Evolutionary conservation across 345 rosid species (phyloP).

Genomic region (Anastatica hierochuntica): DNA sequence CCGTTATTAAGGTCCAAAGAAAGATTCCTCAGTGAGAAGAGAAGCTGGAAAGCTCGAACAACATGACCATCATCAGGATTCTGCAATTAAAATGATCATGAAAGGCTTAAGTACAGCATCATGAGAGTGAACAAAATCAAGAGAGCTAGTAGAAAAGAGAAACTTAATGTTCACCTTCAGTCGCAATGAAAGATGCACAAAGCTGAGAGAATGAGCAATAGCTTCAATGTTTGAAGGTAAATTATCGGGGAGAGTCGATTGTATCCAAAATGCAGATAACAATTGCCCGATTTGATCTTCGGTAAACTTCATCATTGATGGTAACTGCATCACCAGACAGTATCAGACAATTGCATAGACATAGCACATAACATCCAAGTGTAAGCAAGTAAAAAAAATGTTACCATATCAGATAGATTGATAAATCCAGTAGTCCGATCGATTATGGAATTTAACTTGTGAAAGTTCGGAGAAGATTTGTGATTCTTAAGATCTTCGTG

Average conservation of each 20-base stretch:
- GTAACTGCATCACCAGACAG: conserved; percentile 43
- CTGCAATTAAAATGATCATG: conserved; percentile 35
- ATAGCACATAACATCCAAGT: neutral
- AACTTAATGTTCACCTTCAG: conserved; percentile 42
- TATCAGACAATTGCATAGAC: conserved; percentile 4
- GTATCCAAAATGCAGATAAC: conserved; percentile 85
- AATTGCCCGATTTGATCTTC: conserved; percentile 89
- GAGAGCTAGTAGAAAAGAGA: neutral
- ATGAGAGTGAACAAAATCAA: neutral
- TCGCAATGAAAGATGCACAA: conserved; percentile 62
- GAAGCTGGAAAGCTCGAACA: conserved; percentile 72
- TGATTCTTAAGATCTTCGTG: conserved; percentile 43
- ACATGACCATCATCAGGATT: conserved; percentile 49
- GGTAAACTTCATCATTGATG: conserved; percentile 50
- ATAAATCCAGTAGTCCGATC: conserved; percentile 43
- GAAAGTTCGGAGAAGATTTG: conserved; percentile 57
- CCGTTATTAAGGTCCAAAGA: conserved; percentile 52
- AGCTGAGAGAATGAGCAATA: conserved; percentile 70
- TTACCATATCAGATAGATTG: conserved; percentile 45
- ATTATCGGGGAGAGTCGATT: conserved; percentile 64
- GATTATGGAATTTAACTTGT: conserved; percentile 58
- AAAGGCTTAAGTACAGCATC: neutral
- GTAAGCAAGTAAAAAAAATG: neutral
- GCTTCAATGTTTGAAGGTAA: conserved; percentile 83
- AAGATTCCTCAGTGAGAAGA: conserved; percentile 52